These are phyloP conservation scores for Wallacemonas sp. DNA, from an alignment of 208 protist species.

Conservation along the genomic window DNA sequence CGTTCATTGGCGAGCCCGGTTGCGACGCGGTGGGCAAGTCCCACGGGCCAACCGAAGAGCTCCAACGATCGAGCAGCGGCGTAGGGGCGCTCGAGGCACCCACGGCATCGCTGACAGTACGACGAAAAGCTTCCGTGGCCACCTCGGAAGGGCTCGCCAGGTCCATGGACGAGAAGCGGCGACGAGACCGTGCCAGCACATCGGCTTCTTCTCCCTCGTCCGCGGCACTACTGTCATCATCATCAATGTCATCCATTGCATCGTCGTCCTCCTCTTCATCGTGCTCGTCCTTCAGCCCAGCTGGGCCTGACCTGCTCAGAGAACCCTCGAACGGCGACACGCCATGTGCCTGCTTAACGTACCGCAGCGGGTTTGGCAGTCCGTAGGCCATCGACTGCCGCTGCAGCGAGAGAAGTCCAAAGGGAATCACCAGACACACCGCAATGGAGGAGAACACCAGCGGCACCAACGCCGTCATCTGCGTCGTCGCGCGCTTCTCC, in stretches of 20 bases:
- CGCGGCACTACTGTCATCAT: background rate
- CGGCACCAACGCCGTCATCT: slow-evolving; percentile 40
- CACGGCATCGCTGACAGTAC: too few species aligned
- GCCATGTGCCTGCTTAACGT: background rate
- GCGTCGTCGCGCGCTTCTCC: slow-evolving; percentile 23
- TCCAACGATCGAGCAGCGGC: slow-evolving; percentile 12
- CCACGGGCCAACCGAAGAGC: slow-evolving; percentile 3
- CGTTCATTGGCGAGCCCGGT: background rate
- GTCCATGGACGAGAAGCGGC: too few species aligned
- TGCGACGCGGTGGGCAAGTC: slow-evolving; percentile 1
- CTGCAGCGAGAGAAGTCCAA: slow-evolving; percentile 71
- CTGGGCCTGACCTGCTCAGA: background rate
- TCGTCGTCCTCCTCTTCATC: background rate
- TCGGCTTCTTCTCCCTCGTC: background rate
- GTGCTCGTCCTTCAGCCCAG: slow-evolving; percentile 24
- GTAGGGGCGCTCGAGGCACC: background rate
- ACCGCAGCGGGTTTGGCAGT: slow-evolving; percentile 11
- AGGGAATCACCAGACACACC: slow-evolving; percentile 49
- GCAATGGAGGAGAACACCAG: slow-evolving; percentile 57
- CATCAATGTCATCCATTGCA: background rate
- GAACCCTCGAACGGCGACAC: background rate
- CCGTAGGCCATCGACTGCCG: slow-evolving; percentile 53
- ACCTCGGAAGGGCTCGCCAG: too few species aligned
- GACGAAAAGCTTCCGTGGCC: too few species aligned
- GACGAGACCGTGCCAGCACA: background rate